Conservation (phyloP, 345 rosid species). For the Euphorbia tirucalli region DNA sequence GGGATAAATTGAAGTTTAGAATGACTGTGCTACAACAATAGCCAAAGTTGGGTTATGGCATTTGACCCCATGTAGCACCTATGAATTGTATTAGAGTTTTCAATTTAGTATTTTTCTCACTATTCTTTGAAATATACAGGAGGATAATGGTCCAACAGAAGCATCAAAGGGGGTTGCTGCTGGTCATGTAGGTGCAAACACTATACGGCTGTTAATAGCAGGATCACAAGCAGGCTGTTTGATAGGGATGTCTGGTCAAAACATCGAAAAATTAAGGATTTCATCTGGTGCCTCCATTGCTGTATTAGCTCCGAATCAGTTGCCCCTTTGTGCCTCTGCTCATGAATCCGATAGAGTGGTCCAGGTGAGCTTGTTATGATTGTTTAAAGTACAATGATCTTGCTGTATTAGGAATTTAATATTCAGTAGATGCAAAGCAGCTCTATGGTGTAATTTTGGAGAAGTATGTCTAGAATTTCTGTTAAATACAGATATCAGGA, state of each 20-base stretch:
- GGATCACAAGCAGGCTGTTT: constrained; percentile 64
- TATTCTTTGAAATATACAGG: constrained; percentile 27
- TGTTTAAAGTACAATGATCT: background rate
- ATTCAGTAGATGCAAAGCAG: background rate
- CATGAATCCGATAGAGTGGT: constrained; percentile 66
- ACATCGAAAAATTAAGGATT: constrained; percentile 60
- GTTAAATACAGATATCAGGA: constrained; percentile 49
- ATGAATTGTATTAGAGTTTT: background rate
- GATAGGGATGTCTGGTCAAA: constrained; percentile 61
- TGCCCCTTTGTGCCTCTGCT: constrained; percentile 68
- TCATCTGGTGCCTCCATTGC: constrained; percentile 57
- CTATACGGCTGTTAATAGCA: constrained; percentile 56
- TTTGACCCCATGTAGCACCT: background rate
- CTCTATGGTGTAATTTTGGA: background rate
- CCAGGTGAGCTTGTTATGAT: constrained; percentile 35
- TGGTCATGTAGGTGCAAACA: constrained; percentile 61
- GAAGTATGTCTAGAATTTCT: background rate
- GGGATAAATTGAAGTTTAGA: too few relatives aligned
- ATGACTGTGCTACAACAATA: too few relatives aligned
- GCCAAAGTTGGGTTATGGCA: too few relatives aligned
- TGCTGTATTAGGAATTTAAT: background rate
- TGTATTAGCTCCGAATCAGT: constrained; percentile 59
- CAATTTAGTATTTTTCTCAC: background rate
- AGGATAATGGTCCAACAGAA: constrained; percentile 43
- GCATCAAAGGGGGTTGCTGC: constrained; percentile 29